Conservation (phyloP, 2,329 filamentous ascomycete species). For the Trichoderma sp. region DNA sequence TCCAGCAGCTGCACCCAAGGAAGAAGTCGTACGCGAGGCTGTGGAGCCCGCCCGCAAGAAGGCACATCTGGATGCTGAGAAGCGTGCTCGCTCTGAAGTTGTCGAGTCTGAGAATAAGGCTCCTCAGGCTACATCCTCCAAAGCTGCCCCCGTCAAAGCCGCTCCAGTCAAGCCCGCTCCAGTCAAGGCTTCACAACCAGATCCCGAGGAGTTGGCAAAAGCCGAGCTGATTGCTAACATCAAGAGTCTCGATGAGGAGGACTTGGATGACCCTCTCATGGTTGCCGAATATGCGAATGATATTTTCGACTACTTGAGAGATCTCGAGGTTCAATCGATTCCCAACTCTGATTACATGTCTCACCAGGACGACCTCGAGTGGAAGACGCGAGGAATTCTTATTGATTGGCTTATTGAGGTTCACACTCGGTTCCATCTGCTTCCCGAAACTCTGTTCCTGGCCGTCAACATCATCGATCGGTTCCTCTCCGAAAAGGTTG, state of each 20-base stretch:
- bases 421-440: constrained; percentile 90
- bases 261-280: constrained; percentile 93
- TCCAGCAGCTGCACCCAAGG: constrained; percentile 54
- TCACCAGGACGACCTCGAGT: constrained; percentile 90
- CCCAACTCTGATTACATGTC: constrained; percentile 95
- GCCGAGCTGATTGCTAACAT: constrained; percentile 14
- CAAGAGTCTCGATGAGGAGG: constrained; percentile 76
- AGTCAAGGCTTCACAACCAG: not conserved
- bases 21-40: constrained; percentile 57
- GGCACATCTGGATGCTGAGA: constrained; percentile 53
- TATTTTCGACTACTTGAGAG: constrained; percentile 92
- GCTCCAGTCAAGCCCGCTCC: constrained; percentile 28
- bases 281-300: constrained; percentile 95
- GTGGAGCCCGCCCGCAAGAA: constrained; percentile 69
- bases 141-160: not conserved
- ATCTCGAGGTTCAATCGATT: constrained; percentile 74
- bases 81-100: constrained; percentile 32
- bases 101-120: constrained; percentile 32
- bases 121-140: not conserved
- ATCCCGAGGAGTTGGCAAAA: constrained; percentile 33
- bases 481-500: constrained; percentile 92
- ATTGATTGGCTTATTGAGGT: constrained; percentile 99
- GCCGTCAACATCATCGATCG: constrained; percentile 98
- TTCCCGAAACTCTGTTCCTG: constrained; percentile 94
- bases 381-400: constrained; percentile 97